phyloP scores from a whole-genome alignment of 306 rosid species.

The Glycine latifolia region DNA sequence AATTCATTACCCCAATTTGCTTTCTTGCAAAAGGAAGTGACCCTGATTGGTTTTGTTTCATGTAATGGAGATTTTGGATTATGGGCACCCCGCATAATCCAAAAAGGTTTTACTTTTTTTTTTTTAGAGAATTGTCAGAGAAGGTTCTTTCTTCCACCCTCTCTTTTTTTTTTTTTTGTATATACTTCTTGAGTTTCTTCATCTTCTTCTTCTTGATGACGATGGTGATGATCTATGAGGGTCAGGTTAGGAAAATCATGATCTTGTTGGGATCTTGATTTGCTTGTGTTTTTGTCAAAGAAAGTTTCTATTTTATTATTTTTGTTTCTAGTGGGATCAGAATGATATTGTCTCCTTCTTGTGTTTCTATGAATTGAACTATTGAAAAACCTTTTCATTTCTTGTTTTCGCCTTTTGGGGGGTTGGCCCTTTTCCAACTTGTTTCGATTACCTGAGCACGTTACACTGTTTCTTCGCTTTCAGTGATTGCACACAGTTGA shows the following conservation, averaged over 20 bases:
- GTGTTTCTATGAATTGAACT: constrained; percentile 45
- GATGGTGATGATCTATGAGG: constrained; percentile 8
- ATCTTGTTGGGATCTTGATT: constrained; percentile 53
- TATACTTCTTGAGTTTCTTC: constrained; percentile 33
- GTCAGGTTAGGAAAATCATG: constrained; percentile 40
- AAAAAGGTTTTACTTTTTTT: constrained; percentile 39
- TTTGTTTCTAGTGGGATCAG: constrained; percentile 46
- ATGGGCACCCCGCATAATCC: constrained; percentile 49
- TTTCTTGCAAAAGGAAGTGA: constrained; percentile 46
- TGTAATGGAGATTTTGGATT: constrained; percentile 53
- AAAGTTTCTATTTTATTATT: constrained; percentile 23
- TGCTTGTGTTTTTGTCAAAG: constrained; percentile 60
- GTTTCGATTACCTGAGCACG: constrained; percentile 38
- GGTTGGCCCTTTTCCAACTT: constrained; percentile 40
- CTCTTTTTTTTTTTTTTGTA: not conserved
- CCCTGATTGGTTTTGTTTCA: constrained; percentile 51
- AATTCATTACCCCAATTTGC: constrained; percentile 36
- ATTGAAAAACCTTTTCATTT: constrained; percentile 38
- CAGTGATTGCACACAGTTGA: constrained; percentile 46
- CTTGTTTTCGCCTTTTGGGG: constrained; percentile 18
- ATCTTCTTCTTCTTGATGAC: not conserved
- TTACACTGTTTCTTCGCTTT: constrained; percentile 44
- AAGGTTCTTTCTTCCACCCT: constrained; percentile 53
- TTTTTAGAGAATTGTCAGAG: constrained; percentile 43
- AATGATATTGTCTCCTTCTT: constrained; percentile 57